Evolutionary conservation across 208 protist species (phyloP).

Genomic region (Strigomonas oncopelti): DNA sequence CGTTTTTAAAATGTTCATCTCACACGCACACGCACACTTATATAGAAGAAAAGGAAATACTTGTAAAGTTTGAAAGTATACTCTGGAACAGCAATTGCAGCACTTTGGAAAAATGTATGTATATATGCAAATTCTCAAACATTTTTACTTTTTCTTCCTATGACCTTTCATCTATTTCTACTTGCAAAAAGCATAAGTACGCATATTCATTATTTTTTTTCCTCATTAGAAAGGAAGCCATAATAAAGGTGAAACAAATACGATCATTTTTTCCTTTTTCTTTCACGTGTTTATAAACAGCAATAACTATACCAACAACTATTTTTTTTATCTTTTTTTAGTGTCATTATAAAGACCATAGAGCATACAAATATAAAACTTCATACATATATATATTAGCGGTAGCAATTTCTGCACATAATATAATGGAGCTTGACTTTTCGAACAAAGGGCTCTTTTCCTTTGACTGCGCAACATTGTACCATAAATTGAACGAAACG

Average conservation of each 20-base stretch:
- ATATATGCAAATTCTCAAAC: not conserved
- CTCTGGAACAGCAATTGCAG: not conserved
- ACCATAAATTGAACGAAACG: not conserved
- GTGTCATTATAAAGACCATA: constrained; percentile 1
- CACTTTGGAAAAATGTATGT: constrained; percentile 11
- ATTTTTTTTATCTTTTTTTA: constrained; percentile 19
- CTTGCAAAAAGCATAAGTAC: no score
- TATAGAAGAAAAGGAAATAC: constrained; percentile 10
- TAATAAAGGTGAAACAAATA: no score
- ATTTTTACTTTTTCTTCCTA: no score
- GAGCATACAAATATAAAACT: constrained; percentile 8
- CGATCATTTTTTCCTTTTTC: not conserved
- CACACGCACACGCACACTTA: constrained; percentile 6
- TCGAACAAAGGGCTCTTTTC: constrained; percentile 58
- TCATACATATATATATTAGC: no score
- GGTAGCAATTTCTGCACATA: no score
- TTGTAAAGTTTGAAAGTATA: not conserved
- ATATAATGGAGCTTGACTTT: constrained; percentile 75
- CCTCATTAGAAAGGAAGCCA: no score
- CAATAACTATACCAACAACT: constrained; percentile 4
- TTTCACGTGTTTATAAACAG: not conserved
- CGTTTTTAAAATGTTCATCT: constrained; percentile 8
- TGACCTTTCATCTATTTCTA: no score
- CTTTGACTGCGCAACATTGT: constrained; percentile 55
- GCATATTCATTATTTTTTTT: no score